These are phyloP conservation scores for Fusarium pseudocircinatum DNA, from an alignment of 2,329 filamentous ascomycete species.

Conservation along the genomic window DNA sequence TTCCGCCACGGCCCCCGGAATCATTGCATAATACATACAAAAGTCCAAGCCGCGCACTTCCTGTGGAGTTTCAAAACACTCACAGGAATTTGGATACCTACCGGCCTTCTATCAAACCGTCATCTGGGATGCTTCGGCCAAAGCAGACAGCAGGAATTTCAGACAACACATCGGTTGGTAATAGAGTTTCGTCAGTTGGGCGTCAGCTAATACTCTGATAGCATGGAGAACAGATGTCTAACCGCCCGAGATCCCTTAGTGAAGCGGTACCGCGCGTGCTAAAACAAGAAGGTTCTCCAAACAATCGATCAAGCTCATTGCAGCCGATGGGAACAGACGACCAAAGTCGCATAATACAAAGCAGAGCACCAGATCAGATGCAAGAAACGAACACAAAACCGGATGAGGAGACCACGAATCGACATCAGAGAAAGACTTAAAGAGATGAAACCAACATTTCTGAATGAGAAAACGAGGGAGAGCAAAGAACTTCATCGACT, in stretches of 20 bases:
- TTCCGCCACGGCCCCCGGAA: background rate
- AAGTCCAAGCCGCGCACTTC: background rate
- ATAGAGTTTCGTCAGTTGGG: too few relatives aligned
- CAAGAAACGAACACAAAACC: slow-evolving; percentile 2
- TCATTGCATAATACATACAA: background rate
- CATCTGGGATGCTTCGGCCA: background rate
- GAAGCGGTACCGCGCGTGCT: background rate
- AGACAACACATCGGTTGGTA: background rate
- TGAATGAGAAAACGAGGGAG: background rate
- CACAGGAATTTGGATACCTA: background rate
- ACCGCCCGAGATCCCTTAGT: slow-evolving; percentile 2
- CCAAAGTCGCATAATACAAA: background rate
- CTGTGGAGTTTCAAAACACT: background rate
- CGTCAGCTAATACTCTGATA: background rate
- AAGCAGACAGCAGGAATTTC: background rate
- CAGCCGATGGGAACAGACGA: slow-evolving; percentile 2
- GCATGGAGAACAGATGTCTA: background rate
- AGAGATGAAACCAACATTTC: background rate
- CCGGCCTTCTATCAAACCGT: background rate
- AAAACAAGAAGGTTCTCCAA: background rate
- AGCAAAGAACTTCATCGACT: background rate
- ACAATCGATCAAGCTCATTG: background rate
- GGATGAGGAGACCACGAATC: background rate
- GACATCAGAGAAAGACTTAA: background rate
- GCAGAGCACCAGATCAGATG: background rate